phyloP scores from a whole-genome alignment of 164 flowering plant species.

The Magnolia kwangsiensis region DNA sequence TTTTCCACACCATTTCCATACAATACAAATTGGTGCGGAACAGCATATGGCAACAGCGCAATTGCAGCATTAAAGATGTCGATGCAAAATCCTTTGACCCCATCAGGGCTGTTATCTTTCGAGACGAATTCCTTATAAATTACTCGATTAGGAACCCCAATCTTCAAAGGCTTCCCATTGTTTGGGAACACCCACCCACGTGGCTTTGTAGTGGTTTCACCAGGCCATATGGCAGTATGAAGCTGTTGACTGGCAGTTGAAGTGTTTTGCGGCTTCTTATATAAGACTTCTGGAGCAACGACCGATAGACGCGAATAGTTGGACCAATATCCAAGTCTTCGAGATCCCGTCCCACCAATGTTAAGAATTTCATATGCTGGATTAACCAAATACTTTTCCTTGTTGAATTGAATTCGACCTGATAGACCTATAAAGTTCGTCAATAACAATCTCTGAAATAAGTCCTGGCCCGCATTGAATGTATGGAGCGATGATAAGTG shows the following conservation, averaged over 20 bases:
- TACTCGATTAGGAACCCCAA: constrained; percentile 74
- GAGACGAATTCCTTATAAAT: constrained; percentile 64
- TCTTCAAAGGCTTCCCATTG: constrained; percentile 70
- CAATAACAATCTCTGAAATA: constrained; percentile 38
- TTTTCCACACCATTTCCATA: constrained; percentile 68
- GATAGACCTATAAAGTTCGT: constrained; percentile 65
- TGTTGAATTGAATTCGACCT: constrained; percentile 60
- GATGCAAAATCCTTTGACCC: constrained; percentile 70
- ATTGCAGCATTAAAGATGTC: constrained; percentile 89
- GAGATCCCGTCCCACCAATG: constrained; percentile 50
- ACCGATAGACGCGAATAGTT: constrained; percentile 72
- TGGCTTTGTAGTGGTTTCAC: constrained; percentile 49
- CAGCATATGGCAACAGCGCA: constrained; percentile 66
- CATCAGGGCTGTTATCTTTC: constrained; percentile 42
- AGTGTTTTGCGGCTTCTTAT: constrained; percentile 46
- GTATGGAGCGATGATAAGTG: constrained; percentile 41
- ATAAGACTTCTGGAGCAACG: constrained; percentile 61
- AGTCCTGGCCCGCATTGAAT: constrained; percentile 53
- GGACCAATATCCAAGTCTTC: constrained; percentile 81
- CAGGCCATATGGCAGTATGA: constrained; percentile 76
- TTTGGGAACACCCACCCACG: constrained; percentile 95
- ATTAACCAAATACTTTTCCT: constrained; percentile 46
- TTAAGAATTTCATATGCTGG: constrained; percentile 76
- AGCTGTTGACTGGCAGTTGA: constrained; percentile 55
- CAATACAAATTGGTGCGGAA: constrained; percentile 52